Evolutionary conservation across 805 yeast genomes (phyloP).

Genomic region (Lipomyces lipofer): DNA sequence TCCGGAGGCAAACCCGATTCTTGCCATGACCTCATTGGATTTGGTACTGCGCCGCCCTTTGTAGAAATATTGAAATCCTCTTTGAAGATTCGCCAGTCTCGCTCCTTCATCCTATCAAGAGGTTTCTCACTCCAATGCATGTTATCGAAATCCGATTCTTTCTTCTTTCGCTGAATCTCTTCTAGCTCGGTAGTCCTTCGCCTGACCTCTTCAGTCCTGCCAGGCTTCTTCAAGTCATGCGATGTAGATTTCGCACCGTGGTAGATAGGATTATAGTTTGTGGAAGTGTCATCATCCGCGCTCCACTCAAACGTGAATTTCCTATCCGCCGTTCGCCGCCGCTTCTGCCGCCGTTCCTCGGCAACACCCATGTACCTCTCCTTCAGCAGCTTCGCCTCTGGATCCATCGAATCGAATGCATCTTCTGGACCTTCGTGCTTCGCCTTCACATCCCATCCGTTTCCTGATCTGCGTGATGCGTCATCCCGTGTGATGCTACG

Average conservation of each 20-base stretch:
- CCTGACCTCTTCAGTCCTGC: constrained; percentile 8
- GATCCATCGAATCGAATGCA: neutral
- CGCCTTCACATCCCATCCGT: no score
- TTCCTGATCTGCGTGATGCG: no score
- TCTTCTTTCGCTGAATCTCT: constrained; percentile 33
- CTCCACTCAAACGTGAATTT: constrained; percentile 73
- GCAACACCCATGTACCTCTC: constrained; percentile 27
- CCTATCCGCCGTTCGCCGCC: constrained; percentile 30
- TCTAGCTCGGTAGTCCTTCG: constrained; percentile 21
- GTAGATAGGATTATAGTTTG: constrained; percentile 47
- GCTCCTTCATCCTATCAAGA: constrained; percentile 60
- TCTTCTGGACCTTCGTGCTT: neutral
- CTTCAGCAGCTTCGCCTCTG: constrained; percentile 20
- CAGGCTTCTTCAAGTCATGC: neutral
- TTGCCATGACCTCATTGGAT: constrained; percentile 74
- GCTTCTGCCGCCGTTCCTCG: constrained; percentile 15
- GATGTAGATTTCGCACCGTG: constrained; percentile 20
- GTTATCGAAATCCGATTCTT: constrained; percentile 36
- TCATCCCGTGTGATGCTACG: no score
- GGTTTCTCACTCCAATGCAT: constrained; percentile 71
- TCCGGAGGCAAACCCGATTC: constrained; percentile 56
- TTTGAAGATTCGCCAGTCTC: constrained; percentile 88
- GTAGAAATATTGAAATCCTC: constrained; percentile 72
- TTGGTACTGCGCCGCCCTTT: constrained; percentile 47
- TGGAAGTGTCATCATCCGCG: constrained; percentile 63